phyloP scores from a whole-genome alignment of 78 protist genomes.

The Guillardia theta region DNA sequence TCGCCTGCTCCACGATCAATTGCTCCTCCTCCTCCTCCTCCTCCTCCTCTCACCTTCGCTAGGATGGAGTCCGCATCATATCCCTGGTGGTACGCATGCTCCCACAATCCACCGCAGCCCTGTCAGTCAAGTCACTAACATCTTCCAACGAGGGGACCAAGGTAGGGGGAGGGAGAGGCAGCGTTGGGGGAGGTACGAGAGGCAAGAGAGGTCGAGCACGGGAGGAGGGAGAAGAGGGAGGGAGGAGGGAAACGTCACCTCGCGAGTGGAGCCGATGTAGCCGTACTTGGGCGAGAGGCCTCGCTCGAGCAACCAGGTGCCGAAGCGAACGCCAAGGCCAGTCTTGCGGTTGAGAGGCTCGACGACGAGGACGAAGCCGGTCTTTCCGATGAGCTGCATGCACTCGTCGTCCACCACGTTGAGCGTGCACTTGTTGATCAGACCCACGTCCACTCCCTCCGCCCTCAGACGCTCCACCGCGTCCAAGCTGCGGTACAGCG shows the following conservation, averaged over 20 bases:
- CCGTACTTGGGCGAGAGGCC: slow-evolving; percentile 36
- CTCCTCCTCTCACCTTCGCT: not conserved
- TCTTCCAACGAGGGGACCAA: too few species aligned
- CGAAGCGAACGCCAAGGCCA: slow-evolving; percentile 46
- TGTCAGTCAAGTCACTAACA: too few species aligned
- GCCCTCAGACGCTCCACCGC: slow-evolving; percentile 32
- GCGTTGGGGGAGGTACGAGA: too few species aligned
- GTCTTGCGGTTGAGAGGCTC: slow-evolving; percentile 40
- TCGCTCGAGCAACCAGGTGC: slow-evolving; percentile 38
- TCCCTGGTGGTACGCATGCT: slow-evolving; percentile 46
- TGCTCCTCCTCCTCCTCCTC: not conserved
- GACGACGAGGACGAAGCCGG: not conserved
- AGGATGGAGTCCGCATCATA: not conserved
- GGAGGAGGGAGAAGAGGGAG: too few species aligned
- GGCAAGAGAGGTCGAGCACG: too few species aligned
- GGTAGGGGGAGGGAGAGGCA: too few species aligned
- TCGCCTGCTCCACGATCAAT: too few species aligned
- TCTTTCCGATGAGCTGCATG: not conserved
- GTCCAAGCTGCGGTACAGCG: slow-evolving; percentile 46
- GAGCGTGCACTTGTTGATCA: slow-evolving; percentile 39
- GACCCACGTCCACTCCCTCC: slow-evolving; percentile 39
- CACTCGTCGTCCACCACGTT: slow-evolving; percentile 37
- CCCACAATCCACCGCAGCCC: slow-evolving; percentile 52
- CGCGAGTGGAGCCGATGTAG: slow-evolving; percentile 22
- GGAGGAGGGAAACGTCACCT: too few species aligned